Base-by-base conservation (phyloP, 805 yeast species). In the Candida multigemmis region DNA sequence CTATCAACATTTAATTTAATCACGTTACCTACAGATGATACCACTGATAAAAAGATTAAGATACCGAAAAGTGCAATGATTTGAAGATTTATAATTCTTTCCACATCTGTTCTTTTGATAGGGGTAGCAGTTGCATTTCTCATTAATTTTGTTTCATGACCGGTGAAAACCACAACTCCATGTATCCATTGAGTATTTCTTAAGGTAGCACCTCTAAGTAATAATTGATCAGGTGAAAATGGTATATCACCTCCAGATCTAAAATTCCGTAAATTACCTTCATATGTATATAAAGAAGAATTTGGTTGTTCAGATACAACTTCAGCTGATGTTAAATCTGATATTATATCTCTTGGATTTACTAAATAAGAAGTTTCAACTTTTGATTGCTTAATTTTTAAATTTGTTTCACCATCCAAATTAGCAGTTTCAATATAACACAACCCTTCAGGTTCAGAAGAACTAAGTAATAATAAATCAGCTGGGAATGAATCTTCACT, bases 71-170 rank as follows among this genome's bases (percentile, higher is more conserved):
- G 60, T 2, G 89, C 94, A 32, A 91, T 58, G 43, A 91, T 89
- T 53, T 91, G 99, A 41, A 83, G 55, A 49, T 91, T 93, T 42
- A 91, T 89, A 56, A 87, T 81, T 50, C 94, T 74, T 60, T 91
- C 99, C 9, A 93, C 96, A 14, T 94, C 94, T 1, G 99, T 91
- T 44, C 94, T 71, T 50, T 91, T 91, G 44, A 91, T 93, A 7
- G 99, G 99, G 2, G 99, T 78, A 2, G 98, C 96, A 2, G 97
- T 87, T 12, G 99, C 98, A 58, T 91, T 91, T 49, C 98, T 74
- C 97, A 91, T 89, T 38, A 91, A 65, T 46, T 91, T 91, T 0
- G 99, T 91, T 56, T 91, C 98, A 50, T 93, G 99, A 12, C 99
- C 99, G 0, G 99, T 91, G 50, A 89, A 91, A 1, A 91, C 74